Evolutionary conservation across 73 alveolate genomes (phyloP), one percentile per base, ranked within the genome.

Genomic region (Paramecium primaurelia): DNA sequence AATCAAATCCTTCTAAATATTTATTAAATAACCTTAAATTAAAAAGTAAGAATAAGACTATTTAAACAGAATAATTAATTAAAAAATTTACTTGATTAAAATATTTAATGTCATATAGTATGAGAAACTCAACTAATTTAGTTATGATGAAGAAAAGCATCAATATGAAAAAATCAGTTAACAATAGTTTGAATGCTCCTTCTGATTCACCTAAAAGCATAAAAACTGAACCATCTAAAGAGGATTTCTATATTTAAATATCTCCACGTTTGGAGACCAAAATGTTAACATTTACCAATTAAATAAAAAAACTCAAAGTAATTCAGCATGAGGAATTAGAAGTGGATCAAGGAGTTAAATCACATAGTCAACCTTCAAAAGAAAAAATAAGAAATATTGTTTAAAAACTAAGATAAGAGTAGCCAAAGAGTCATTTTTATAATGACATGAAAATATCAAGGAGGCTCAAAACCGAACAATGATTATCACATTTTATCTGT

Each of bases 371-470:
- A 28, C 49, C 84, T 28, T 28, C 84, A 10, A 64, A 64, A 34
- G 84, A 64, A 32, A 64, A 64, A 28, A 64, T 64, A 64, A 64
- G 47, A 34, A 64, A 64, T 12, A 64, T 64, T 32, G 47, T 64
- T 10, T 2, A 28, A 28, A 28, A 64, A 64, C 84, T 64, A 14
- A 64, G 26, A 64, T 14, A 32, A 64, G 84, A 64, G 22, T 34
- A 64, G 28, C 84, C 84, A 28, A 64, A 64, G 84, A 64, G 84
- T 4, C 84, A 64, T 34, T 64, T 64, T 64, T 64, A 64, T 34
- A 64, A 64, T 34, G 84, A 64, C 14, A 28, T 64, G 84, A 28
- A 64, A 51, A 3, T 28, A 30, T 64, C 84, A 64, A 64, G 84
- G 12, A 64, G 84, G 28, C 84, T 64, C 30, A 64, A 64, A 28